phyloP scores from a whole-genome alignment of 2,329 filamentous ascomycete genomes.

The Cladosporium oxysporum region DNA sequence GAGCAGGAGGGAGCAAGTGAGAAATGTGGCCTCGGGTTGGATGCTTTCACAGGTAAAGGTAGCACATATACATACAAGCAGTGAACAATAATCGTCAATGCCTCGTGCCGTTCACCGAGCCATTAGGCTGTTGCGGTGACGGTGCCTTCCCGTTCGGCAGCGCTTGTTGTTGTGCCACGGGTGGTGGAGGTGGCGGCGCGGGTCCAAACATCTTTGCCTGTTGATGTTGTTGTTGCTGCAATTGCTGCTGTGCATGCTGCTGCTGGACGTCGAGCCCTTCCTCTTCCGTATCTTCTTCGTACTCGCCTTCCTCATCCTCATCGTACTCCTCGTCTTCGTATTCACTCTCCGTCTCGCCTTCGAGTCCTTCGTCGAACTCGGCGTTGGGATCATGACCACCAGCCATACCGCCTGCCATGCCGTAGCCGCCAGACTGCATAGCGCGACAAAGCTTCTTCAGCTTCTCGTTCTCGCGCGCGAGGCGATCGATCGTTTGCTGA shows the following conservation, averaged over 20 bases:
- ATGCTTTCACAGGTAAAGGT: conserved; percentile 14
- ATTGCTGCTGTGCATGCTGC: conserved; percentile 1
- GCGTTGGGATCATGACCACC: conserved; percentile 25
- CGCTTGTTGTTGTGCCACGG: conserved; percentile 32
- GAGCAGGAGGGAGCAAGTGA: not conserved
- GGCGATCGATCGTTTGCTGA: conserved; percentile 74
- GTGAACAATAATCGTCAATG: conserved; percentile 26
- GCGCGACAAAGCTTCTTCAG: conserved; percentile 92
- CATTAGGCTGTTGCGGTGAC: conserved; percentile 22
- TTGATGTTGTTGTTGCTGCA: conserved; percentile 1
- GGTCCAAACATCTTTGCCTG: conserved; percentile 41
- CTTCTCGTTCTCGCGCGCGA: conserved; percentile 84
- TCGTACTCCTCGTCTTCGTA: conserved; percentile 62
- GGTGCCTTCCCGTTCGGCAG: conserved; percentile 29
- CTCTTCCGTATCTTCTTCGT: conserved; percentile 64
- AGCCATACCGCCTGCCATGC: conserved; percentile 38
- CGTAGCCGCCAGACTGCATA: conserved; percentile 92
- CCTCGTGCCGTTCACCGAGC: conserved; percentile 33
- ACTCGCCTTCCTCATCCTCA: conserved; percentile 63
- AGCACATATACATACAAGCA: conserved; percentile 17
- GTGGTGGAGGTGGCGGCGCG: conserved; percentile 54
- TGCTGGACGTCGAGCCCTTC: conserved; percentile 38
- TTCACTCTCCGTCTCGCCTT: conserved; percentile 62
- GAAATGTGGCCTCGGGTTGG: not conserved
- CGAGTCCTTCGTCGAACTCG: conserved; percentile 34